Evolutionary conservation across 441 rosid species (phyloP), one percentile per base, ranked within the genome.

Genomic region (Adansonia grandidieri): DNA sequence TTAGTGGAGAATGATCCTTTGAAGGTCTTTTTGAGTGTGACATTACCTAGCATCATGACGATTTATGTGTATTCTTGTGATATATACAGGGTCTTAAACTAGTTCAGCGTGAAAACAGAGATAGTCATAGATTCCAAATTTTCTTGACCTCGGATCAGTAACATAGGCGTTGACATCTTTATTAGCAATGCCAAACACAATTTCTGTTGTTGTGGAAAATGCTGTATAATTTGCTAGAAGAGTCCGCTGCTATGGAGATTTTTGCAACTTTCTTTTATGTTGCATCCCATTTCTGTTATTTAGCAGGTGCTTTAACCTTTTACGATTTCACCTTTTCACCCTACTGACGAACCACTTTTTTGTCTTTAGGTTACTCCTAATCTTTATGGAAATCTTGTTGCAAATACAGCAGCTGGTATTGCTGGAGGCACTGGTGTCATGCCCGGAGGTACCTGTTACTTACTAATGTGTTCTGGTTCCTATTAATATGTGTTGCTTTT

Each of bases 351-450:
- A 76, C 1, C 70, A 11, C 2, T 28, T 32, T 32, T 72, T 66
- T 64, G 68, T 74, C 80, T 87, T 81, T 78, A 91, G 98, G 97
- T 97, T 7, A 95, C 98, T 0, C 99, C 99, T 3, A 97, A 97
- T 86, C 97, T 97, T 19, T 97, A 97, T 22, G 99, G 99, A 32
- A 97, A 95, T 87, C 90, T 97, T 8, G 87, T 97, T 44, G 97
- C 97, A 70, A 97, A 95, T 80, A 97, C 99, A 17, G 98, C 97
- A 5, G 99, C 99, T 63, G 98, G 98, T 83, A 97, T 97, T 82
- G 98, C 99, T 82, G 99, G 99, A 78, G 99, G 99, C 77, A 95
- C 98, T 15, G 97, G 99, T 78, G 92, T 97, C 78, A 97, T 97
- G 98, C 98, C 99, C 28, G 99, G 98, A 97, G 99, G 99, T 96